Conservation (phyloP, 768 basidiomycete genomes). For the Macrolepiota albuminosa region DNA sequence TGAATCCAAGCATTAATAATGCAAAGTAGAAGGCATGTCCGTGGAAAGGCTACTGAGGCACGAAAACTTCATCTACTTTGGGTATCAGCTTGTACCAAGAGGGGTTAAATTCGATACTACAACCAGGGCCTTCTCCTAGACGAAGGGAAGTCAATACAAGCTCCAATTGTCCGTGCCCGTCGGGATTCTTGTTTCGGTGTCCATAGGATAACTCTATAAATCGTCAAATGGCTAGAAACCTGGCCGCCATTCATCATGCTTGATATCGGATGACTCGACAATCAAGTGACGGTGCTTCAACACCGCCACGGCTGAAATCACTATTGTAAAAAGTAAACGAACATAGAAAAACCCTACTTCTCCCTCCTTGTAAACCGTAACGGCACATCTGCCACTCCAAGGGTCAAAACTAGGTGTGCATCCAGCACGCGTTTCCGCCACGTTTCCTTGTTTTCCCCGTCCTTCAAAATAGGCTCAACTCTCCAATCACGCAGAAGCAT, state of each 20-base stretch:
- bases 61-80: not conserved
- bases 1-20: too few species aligned
- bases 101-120: not conserved
- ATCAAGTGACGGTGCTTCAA: too few species aligned
- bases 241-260: not conserved
- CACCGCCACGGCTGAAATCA: not conserved
- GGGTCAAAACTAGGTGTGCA: conserved; percentile 29
- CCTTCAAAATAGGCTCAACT: conserved; percentile 39
- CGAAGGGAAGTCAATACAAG: not conserved
- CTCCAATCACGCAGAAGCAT: conserved; percentile 48
- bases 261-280: not conserved
- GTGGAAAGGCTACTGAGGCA: not conserved
- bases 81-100: not conserved
- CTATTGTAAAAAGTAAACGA: too few species aligned
- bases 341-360: not conserved
- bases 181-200: not conserved
- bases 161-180: too few species aligned
- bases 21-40: not conserved
- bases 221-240: not conserved
- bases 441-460: conserved; percentile 31
- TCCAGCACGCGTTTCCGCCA: conserved; percentile 36
- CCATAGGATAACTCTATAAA: not conserved
- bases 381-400: conserved; percentile 29
- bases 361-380: conserved; percentile 27
- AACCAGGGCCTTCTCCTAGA: not conserved